Conservation (phyloP, 805 yeast genomes). For the Metschnikowia gruessii region DNA sequence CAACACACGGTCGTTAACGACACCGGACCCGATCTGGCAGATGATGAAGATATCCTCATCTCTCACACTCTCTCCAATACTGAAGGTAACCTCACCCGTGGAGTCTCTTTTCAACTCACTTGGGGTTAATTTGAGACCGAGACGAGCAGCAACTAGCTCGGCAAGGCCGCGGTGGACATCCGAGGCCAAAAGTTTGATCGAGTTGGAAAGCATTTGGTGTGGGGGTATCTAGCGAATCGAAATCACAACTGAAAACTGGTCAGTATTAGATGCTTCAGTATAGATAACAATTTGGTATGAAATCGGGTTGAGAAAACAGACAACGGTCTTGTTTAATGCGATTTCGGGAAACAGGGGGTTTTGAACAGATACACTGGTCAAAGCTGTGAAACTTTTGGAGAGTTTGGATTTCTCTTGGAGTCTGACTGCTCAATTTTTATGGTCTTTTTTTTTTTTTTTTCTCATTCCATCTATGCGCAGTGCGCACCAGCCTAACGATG, state of each 20-base stretch:
- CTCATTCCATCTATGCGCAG: conserved; percentile 6
- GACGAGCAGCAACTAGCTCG: conserved; percentile 60
- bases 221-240: background rate
- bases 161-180: conserved; percentile 69
- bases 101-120: conserved; percentile 63
- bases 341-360: background rate
- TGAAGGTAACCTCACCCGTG: conserved; percentile 71
- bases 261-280: no score
- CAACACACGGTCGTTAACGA: conserved; percentile 69
- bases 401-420: conserved; percentile 1
- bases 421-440: conserved; percentile 3
- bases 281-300: no score
- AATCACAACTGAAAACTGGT: no score
- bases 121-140: conserved; percentile 60
- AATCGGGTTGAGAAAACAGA: no score
- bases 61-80: conserved; percentile 78
- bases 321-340: background rate
- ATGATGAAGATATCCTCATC: conserved; percentile 81
- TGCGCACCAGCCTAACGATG: conserved; percentile 1
- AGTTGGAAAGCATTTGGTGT: conserved; percentile 59
- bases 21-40: conserved; percentile 75
- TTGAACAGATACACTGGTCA: background rate
- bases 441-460: background rate
- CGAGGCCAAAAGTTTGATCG: conserved; percentile 64
- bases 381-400: conserved; percentile 2